Base-by-base conservation (phyloP, 805 yeast genomes). In the Sugiyamaella valdiviana region DNA sequence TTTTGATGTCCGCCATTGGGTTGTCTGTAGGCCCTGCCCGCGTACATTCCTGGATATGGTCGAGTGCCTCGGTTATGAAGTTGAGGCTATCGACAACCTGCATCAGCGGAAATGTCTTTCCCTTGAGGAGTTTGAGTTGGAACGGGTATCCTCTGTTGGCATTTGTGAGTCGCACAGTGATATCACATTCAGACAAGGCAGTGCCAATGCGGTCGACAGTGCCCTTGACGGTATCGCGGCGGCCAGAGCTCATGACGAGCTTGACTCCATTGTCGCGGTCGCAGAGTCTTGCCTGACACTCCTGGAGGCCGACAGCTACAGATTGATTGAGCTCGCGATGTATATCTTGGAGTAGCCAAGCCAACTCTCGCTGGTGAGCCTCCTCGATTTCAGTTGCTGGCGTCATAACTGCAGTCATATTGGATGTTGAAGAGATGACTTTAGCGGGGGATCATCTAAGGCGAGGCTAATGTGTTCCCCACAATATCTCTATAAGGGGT, bases 161-260 rank as follows among this genome's bases (percentile, higher is more conserved):
- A 17, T 39, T 41, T n/a, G 51, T 37, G 39, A 57, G 39, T 35
- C 45, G 46, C 19, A 54, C 49, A 1, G 39, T 41, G 23, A 57
- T 36, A 21, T 57, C 61, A 15, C 49, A 36, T 16, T 50, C 51
- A 9, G 23, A 24, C 22, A 56, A 23, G 1, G 16, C 42, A 10
- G 53, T 32, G 12, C 61, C 58, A 10, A 45, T 39, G 12, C 58
- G 39, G 29, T 54, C 53, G 5, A 56, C 56, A 1, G 49, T 50
- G 14, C 61, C 61, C 38, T 56, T 57, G 29, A 57, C 46, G n/a
- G 51, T 49, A 35, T 57, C 61, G 17, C 52, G 47, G 16, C 56
- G 45, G 35, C 51, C 39, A 10, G 58, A 50, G 2, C 59, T 51
- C 49, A 57, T 53, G 20, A 51, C 58, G 36, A 57, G 54, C 45